These are phyloP conservation scores for Metarhizium brunneum DNA, from an alignment of 2,329 filamentous ascomycete genomes.

Conservation along the genomic window DNA sequence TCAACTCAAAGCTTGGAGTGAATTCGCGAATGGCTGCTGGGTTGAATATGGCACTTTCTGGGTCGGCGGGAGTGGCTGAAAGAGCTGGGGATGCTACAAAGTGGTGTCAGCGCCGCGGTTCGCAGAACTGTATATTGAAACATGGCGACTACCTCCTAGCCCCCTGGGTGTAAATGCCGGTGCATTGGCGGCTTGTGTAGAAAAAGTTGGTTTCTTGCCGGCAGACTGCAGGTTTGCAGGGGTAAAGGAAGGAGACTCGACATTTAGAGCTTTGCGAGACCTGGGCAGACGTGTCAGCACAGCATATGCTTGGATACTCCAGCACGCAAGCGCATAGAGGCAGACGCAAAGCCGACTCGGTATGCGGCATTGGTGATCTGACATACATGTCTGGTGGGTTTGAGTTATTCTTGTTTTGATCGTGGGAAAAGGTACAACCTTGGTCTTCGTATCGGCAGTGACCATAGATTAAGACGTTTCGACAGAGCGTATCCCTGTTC, in stretches of 20 bases:
- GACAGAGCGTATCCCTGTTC: constrained; percentile 83
- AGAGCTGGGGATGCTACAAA: constrained; percentile 20
- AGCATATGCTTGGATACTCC: neutral
- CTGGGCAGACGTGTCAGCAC: constrained; percentile 18
- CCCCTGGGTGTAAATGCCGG: constrained; percentile 74
- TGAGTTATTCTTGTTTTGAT: constrained; percentile 50
- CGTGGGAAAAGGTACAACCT: constrained; percentile 86
- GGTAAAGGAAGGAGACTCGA: constrained; percentile 93
- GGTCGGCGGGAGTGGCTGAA: constrained; percentile 30
- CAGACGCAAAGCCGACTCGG: neutral
- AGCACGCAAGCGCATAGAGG: neutral
- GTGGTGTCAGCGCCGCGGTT: neutral
- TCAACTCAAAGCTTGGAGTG: constrained; percentile 47
- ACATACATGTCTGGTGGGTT: constrained; percentile 42
- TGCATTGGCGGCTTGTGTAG: constrained; percentile 82
- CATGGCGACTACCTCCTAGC: constrained; percentile 27
- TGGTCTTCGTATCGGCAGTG: constrained; percentile 88
- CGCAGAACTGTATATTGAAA: neutral
- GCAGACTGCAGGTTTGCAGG: constrained; percentile 44
- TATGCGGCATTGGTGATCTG: neutral
- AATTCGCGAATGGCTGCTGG: constrained; percentile 50
- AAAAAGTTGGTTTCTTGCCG: constrained; percentile 67
- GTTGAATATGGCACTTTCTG: constrained; percentile 41
- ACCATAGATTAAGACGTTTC: constrained; percentile 88
- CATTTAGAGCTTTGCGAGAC: constrained; percentile 74